phyloP scores from a whole-genome alignment of 2,329 filamentous ascomycete genomes.

The Fusarium sp. region DNA sequence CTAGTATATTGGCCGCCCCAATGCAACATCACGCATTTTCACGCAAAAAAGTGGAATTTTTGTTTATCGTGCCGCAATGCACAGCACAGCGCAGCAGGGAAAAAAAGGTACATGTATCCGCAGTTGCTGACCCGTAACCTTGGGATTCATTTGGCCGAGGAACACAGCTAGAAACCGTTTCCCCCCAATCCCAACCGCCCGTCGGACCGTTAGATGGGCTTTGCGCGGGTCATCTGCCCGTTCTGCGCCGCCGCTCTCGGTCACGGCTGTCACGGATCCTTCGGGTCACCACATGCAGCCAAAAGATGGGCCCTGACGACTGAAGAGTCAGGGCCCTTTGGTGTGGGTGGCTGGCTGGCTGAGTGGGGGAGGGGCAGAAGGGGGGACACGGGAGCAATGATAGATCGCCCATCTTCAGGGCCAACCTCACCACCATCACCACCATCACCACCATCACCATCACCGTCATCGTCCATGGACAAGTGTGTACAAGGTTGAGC shows the following conservation, averaged over 20 bases:
- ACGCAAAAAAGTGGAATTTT: background rate
- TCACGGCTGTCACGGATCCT: conserved; percentile 39
- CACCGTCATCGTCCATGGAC: conserved; percentile 2
- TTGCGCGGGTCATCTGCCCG: conserved; percentile 27
- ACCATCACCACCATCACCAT: conserved; percentile 14
- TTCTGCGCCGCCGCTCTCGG: conserved; percentile 2
- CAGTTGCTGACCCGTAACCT: background rate
- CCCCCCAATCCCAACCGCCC: background rate
- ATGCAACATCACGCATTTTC: conserved; percentile 17
- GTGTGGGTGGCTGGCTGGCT: conserved; percentile 29
- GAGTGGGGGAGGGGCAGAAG: conserved; percentile 12
- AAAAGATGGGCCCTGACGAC: conserved; percentile 23
- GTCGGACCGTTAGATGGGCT: background rate
- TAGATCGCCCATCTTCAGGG: background rate
- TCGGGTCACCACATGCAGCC: conserved; percentile 33
- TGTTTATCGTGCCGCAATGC: background rate
- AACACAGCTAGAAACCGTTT: background rate
- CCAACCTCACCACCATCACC: background rate
- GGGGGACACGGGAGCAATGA: conserved; percentile 6
- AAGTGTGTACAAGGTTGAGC: conserved; percentile 8
- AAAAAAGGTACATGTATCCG: background rate
- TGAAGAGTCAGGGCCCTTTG: conserved; percentile 14
- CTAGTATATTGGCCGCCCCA: conserved; percentile 25
- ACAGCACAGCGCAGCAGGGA: background rate
- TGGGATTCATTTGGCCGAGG: background rate